Base-by-base conservation (phyloP, 345 rosid species). In the Citrus australasica region DNA sequence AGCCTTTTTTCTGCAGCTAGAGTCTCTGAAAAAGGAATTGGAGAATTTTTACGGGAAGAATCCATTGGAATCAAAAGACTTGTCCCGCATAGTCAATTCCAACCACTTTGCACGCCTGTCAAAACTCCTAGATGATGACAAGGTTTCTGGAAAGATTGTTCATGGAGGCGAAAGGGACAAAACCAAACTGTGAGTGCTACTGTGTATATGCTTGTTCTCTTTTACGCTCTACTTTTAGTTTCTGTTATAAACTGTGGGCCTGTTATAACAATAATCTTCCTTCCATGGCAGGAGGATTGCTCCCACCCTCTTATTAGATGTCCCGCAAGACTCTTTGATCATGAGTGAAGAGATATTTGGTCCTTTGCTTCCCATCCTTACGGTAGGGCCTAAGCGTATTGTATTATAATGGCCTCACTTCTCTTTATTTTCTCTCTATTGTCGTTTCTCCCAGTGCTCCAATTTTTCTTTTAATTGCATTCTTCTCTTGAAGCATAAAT, bases 271-370 rank as follows among this genome's bases (percentile, higher is more conserved):
- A 30, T 32, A 69, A 51, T 67, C 32, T 35, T 79, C 65, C 59
- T 65, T 69, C 63, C 78, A 69, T 72, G 72, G 77, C 85, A 96
- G 98, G 86, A 86, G 73, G 84, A 92, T 96, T 78, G 82, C 93
- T 82, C 99, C 99, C 17, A 90, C 99, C 75, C 84, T 96, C 83
- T 88, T 96, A 85, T 86, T 96, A n/a, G 97, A 90, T 58, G 95
- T 92, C 4, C 97, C 99, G 1, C 78, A 32, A 72, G 89, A 94
- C 79, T 89, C 98, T 82, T 56, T 86, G 80, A 89, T 94, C 56
- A 96, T 96, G 99, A 87, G 72, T 22, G 98, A 96, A 75, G 99
- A 94, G 87, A 94, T 96, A 66, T 96, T 94, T 85, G 99, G 99
- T 65, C 99, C 99, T 27, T 79, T 96, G 81, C 98, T 96, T 83